A percentile compares a stretch with the other conserved stretches of the same genome.
These are phyloP conservation scores for Tylopilus sp. DNA, from an alignment of 768 basidiomycete species.

Conservation along the genomic window DNA sequence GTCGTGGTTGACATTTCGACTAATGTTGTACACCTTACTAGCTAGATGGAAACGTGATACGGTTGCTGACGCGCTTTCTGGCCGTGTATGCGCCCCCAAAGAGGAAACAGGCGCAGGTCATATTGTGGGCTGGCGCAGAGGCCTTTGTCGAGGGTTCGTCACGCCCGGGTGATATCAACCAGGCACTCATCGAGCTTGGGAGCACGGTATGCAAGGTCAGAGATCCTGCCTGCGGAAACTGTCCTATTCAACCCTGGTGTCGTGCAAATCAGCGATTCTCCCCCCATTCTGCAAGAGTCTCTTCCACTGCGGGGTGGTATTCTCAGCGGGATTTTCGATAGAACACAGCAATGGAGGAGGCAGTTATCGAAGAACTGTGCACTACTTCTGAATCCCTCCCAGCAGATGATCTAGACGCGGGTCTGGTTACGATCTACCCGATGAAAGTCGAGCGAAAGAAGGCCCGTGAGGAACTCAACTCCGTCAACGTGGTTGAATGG, in stretches of 20 bases:
- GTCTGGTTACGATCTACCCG: constrained; percentile 71
- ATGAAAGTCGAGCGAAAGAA: constrained; percentile 85
- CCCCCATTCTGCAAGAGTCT: constrained; percentile 10
- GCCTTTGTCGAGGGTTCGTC: constrained; percentile 56
- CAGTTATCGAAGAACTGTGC: constrained; percentile 81
- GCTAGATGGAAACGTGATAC: constrained; percentile 90
- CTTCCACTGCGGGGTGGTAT: neutral
- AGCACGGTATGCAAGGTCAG: constrained; percentile 89
- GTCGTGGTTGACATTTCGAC: neutral
- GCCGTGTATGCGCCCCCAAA: constrained; percentile 83
- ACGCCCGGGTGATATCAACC: constrained; percentile 80
- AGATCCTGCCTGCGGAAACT: constrained; percentile 68
- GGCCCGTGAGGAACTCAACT: constrained; percentile 77
- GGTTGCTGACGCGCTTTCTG: constrained; percentile 78
- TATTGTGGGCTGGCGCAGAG: constrained; percentile 79
- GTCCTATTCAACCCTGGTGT: constrained; percentile 72
- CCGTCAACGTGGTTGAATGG: constrained; percentile 89
- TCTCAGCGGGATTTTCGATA: neutral
- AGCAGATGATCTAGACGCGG: constrained; percentile 13
- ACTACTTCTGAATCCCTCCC: constrained; percentile 59
- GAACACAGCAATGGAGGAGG: constrained; percentile 11
- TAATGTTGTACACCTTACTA: constrained; percentile 26
- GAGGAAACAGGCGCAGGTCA: constrained; percentile 68
- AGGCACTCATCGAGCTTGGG: constrained; percentile 93
- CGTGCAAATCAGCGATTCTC: constrained; percentile 46